These are phyloP conservation scores for Chaetoscypha palmicola DNA, from an alignment of 2,329 filamentous ascomycete genomes.

Conservation along the genomic window DNA sequence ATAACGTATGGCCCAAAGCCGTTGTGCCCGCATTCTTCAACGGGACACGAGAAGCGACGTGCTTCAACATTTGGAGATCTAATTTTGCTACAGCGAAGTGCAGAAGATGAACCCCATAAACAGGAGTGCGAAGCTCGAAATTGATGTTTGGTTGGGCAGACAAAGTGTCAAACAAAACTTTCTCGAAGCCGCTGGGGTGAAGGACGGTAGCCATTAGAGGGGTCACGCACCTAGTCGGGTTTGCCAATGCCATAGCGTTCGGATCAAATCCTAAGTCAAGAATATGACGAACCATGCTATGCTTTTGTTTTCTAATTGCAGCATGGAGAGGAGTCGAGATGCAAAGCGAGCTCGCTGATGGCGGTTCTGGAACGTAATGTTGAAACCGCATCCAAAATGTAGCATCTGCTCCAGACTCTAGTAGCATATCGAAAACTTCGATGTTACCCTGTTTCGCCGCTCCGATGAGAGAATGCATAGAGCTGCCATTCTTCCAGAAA, in stretches of 20 bases:
- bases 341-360: conserved; percentile 14
- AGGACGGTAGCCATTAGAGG: conserved; percentile 18
- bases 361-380: conserved; percentile 7
- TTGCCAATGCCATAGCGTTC: conserved; percentile 17
- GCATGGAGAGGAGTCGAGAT: conserved; percentile 17
- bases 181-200: conserved; percentile 9
- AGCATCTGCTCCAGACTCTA: conserved; percentile 10
- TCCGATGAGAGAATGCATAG: conserved; percentile 14
- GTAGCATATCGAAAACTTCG: conserved; percentile 15
- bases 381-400: conserved; percentile 9
- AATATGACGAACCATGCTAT: conserved; percentile 12
- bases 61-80: conserved; percentile 15
- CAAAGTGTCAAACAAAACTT: conserved; percentile 13
- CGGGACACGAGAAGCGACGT: conserved; percentile 7
- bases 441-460: conserved; percentile 14
- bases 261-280: conserved; percentile 16
- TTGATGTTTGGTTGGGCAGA: conserved; percentile 9
- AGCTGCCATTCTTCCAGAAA: conserved; percentile 11
- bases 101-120: conserved; percentile 17
- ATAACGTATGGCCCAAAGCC: conserved; percentile 19
- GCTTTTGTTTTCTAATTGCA: conserved; percentile 10
- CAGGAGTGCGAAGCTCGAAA: conserved; percentile 15
- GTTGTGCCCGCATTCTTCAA: conserved; percentile 14
- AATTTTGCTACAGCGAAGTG: conserved; percentile 19
- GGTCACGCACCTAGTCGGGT: conserved; percentile 17